phyloP scores from a whole-genome alignment of 148 eudicot genomes.

The Diospyros lotus region DNA sequence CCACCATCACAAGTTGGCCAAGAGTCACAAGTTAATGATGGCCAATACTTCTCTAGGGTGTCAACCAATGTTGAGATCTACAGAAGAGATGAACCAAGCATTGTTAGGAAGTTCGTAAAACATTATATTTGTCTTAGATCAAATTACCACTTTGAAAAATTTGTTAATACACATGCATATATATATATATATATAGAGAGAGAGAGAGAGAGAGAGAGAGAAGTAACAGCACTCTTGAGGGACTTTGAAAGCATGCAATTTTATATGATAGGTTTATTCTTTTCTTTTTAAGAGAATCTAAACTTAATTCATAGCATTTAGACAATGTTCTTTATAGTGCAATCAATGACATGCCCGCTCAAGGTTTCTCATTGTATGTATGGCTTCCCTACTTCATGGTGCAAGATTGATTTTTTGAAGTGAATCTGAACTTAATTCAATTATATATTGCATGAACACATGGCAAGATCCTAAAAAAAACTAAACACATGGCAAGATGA shows the following conservation, averaged over 20 bases:
- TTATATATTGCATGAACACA: neutral
- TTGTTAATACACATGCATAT: too few relatives aligned
- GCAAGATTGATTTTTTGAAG: neutral
- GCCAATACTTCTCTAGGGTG: conserved; percentile 75
- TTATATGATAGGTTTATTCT: neutral
- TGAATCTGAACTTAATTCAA: too few relatives aligned
- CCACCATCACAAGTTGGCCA: conserved; percentile 64
- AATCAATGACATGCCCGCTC: neutral
- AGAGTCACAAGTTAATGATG: conserved; percentile 72
- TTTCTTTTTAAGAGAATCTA: neutral
- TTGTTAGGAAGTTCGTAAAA: conserved; percentile 1
- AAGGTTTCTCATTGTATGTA: neutral
- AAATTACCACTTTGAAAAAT: too few relatives aligned
- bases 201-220: neutral
- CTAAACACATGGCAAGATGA: too few relatives aligned
- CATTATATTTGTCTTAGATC: neutral
- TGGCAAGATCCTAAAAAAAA: neutral
- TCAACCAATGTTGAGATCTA: conserved; percentile 64
- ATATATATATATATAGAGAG: neutral
- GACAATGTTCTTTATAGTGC: neutral
- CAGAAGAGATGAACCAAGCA: conserved; percentile 14
- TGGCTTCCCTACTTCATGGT: neutral
- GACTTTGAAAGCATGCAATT: neutral
- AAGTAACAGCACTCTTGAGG: neutral
- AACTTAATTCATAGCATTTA: neutral